Evolutionary conservation across 345 rosid species (phyloP).

Genomic region (Ricinus communis): DNA sequence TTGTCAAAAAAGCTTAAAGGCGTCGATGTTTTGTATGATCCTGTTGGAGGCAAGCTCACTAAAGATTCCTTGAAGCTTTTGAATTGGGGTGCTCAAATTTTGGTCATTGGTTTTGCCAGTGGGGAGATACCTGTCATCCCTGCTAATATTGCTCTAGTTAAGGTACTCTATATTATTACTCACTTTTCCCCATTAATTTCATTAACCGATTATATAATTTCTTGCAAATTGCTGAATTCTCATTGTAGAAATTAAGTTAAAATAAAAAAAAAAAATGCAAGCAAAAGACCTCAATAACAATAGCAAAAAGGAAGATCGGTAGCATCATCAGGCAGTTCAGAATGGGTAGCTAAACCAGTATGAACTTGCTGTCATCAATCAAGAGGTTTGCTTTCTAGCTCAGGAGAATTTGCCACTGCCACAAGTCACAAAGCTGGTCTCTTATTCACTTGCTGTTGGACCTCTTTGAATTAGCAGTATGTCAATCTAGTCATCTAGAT

Average conservation of each 20-base stretch:
- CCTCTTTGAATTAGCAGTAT: background rate
- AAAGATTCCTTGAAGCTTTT: conserved; percentile 77
- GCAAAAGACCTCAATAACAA: background rate
- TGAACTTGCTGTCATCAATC: background rate
- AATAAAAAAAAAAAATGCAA: background rate
- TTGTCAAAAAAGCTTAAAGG: conserved; percentile 74
- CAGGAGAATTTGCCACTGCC: background rate
- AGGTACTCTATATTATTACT: conserved; percentile 58
- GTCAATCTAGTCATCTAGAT: background rate
- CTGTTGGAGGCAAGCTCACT: conserved; percentile 81
- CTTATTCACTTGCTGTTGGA: background rate
- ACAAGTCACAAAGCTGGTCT: background rate
- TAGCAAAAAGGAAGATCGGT: background rate
- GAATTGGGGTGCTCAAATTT: conserved; percentile 91
- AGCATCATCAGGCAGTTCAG: background rate
- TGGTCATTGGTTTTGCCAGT: conserved; percentile 89
- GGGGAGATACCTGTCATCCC: conserved; percentile 85
- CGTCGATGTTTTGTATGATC: conserved; percentile 83
- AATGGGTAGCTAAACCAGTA: background rate
- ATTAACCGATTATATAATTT: background rate
- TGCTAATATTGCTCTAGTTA: conserved; percentile 85
- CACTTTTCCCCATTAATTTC: background rate
- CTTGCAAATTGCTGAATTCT: background rate
- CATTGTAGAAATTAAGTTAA: background rate
- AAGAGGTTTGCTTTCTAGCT: background rate